phyloP scores from a whole-genome alignment of 129 eudicot species.

The Ambrosia artemisiifolia region DNA sequence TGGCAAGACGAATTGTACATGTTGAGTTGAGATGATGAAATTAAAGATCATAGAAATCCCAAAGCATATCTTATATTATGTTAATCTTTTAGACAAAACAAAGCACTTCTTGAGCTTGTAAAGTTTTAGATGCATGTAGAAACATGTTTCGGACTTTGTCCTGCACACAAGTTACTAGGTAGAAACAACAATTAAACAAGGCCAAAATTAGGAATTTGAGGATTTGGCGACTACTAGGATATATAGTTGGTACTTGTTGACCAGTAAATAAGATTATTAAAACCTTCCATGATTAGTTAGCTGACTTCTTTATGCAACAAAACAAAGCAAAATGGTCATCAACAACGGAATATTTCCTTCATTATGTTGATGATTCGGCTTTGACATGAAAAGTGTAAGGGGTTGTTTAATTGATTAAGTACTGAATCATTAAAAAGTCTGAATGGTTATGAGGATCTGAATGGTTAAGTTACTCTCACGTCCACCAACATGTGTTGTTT shows the following conservation, averaged over 20 bases:
- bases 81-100: slow-evolving; percentile 3
- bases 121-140: slow-evolving; percentile 4
- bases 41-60: background rate
- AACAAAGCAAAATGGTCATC: too few relatives aligned
- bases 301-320: too few relatives aligned
- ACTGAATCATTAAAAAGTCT: too few relatives aligned
- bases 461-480: too few relatives aligned
- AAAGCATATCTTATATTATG: background rate
- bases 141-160: slow-evolving; percentile 24
- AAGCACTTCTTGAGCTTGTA: background rate
- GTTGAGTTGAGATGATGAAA: background rate
- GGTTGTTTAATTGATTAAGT: too few relatives aligned
- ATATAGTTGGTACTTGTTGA: background rate
- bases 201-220: slow-evolving; percentile 9
- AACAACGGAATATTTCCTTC: too few relatives aligned
- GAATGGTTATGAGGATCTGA: too few relatives aligned
- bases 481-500: too few relatives aligned
- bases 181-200: background rate
- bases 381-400: too few relatives aligned
- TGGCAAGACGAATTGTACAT: slow-evolving; percentile 17
- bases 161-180: slow-evolving; percentile 2
- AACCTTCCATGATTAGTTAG: too few relatives aligned
- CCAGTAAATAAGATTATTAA: background rate
- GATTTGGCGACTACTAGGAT: background rate
- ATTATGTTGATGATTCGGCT: too few relatives aligned